Evolutionary conservation across 2,329 filamentous ascomycete species (phyloP), one percentile per base, ranked within the genome.

Genomic region (Dactylellina leptospora): DNA sequence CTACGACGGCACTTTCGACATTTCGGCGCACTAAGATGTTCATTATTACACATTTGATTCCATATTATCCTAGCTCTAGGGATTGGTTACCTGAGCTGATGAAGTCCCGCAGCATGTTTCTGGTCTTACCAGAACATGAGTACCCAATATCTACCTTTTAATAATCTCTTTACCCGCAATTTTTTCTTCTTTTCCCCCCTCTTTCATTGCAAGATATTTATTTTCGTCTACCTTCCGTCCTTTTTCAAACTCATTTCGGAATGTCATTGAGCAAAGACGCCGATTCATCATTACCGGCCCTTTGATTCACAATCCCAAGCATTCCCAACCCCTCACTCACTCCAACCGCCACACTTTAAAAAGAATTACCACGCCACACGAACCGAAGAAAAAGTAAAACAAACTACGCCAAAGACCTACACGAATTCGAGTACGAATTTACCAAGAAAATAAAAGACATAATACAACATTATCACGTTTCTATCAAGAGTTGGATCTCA

Each of bases 401-500:
- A 33, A 50, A 60, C 18, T 5, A 61, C 42, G 25, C 48, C 30
- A 44, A 51, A 56, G 42, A 62, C 66, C 66, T 51, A 45, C 25
- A 71, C 58, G 33, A 58, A 58, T 58, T 61, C 66, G 66, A 62
- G n/a, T n/a, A n/a, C n/a, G n/a, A n/a, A n/a, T n/a, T n/a, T n/a
- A n/a, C 66, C 63, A 27, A 53, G 53, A 62, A 62, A 45, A n/a
- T 45, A 71, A 50, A 30, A n/a, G n/a, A 71, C 22, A 70, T 71
- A 71, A 71, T 71, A 58, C 66, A 71, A 74, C 61, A 68, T 74
- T 74, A 59, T 68, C 40, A 55, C 62, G 48, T 54, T 61, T 62
- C 54, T 25, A 11, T 44, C 38, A 36, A 77, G 70, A 73, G 58
- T 75, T 58, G 47, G 55, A 74, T 68, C 64, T 70, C 66, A 70